Evolutionary conservation across 164 flowering plant species (phyloP).

Genomic region (Vitis vinifera): DNA sequence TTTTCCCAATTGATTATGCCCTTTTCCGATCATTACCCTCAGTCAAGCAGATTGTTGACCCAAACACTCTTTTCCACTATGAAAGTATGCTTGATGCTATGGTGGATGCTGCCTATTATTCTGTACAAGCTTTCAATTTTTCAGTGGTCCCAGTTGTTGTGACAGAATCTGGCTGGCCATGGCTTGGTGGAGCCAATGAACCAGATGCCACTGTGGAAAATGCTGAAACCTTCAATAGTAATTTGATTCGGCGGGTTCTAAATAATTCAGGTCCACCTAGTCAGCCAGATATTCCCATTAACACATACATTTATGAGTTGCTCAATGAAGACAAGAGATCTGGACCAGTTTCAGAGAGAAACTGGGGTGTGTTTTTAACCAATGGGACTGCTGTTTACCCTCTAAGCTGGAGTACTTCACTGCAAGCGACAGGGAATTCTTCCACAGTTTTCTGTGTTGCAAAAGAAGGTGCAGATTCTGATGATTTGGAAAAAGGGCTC

Average conservation of each 20-base stretch:
- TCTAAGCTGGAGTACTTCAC: slow-evolving; percentile 32
- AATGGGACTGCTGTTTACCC: slow-evolving; percentile 67
- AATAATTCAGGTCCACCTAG: slow-evolving; percentile 81
- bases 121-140: slow-evolving; percentile 68
- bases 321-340: slow-evolving; percentile 71
- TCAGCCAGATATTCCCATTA: slow-evolving; percentile 58
- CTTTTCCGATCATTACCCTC: slow-evolving; percentile 67
- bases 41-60: slow-evolving; percentile 85
- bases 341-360: slow-evolving; percentile 67
- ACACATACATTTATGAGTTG: slow-evolving; percentile 76
- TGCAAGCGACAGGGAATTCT: slow-evolving; percentile 31
- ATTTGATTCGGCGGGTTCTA: slow-evolving; percentile 56
- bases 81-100: slow-evolving; percentile 91
- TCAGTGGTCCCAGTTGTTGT: slow-evolving; percentile 73
- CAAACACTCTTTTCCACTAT: slow-evolving; percentile 87
- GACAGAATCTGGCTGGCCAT: slow-evolving; percentile 97
- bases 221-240: slow-evolving; percentile 64
- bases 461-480: slow-evolving; percentile 52
- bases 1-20: slow-evolving; percentile 89
- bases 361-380: slow-evolving; percentile 63
- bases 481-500: slow-evolving; percentile 57
- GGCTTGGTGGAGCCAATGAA: slow-evolving; percentile 75
- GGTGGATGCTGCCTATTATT: slow-evolving; percentile 92
- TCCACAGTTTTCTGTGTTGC: slow-evolving; percentile 68
- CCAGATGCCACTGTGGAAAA: slow-evolving; percentile 77